These are phyloP conservation scores for Phialocephala subalpina DNA, from an alignment of 2,329 filamentous ascomycete genomes.

Conservation along the genomic window DNA sequence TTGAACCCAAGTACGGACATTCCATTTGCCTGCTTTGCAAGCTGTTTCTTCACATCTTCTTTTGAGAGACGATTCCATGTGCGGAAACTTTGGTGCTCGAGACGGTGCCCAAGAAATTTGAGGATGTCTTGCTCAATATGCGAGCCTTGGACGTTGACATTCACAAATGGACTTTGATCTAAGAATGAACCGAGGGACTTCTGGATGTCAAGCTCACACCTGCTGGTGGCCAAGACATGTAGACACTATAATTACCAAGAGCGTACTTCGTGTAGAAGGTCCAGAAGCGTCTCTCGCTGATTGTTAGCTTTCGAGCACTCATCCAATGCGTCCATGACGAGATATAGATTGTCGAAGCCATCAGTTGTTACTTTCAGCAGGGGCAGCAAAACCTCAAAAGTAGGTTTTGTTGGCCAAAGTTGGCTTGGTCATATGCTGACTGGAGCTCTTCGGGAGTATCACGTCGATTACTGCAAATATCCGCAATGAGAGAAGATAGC, in stretches of 20 bases:
- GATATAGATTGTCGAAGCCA: background rate
- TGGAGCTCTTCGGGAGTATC: conserved; percentile 14
- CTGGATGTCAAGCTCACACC: background rate
- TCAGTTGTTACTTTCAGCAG: background rate
- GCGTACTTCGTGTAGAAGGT: background rate
- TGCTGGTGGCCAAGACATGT: background rate
- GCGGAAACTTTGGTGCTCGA: background rate
- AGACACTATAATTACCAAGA: background rate
- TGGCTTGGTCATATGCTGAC: conserved; percentile 6
- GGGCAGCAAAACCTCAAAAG: background rate
- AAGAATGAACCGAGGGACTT: background rate
- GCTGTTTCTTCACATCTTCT: background rate
- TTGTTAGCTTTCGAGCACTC: background rate
- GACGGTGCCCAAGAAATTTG: background rate
- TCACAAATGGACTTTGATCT: background rate
- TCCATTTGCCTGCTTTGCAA: background rate
- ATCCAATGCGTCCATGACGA: background rate
- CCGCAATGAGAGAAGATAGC: conserved; percentile 22
- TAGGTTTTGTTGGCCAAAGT: background rate
- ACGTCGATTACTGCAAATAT: conserved; percentile 23
- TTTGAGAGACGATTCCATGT: background rate
- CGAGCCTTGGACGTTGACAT: background rate
- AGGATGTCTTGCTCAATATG: background rate
- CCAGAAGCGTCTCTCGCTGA: background rate
- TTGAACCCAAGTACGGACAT: background rate